A percentile compares a stretch with the other conserved stretches of the same genome.
phyloP scores from a whole-genome alignment of 768 basidiomycete genomes.

The Daedaleopsis sinensis region DNA sequence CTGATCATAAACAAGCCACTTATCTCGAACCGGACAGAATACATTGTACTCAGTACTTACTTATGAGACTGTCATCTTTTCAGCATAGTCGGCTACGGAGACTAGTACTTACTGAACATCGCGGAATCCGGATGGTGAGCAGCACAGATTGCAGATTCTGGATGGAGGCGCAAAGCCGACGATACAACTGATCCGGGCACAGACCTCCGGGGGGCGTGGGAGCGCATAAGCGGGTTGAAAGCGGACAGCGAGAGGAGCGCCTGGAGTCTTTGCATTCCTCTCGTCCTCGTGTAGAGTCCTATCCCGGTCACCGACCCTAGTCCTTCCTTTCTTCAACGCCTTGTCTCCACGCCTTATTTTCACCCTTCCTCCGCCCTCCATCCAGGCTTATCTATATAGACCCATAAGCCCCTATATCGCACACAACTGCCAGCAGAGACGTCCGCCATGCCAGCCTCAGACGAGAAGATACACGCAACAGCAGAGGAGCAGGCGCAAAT shows the following conservation, averaged over 20 bases:
- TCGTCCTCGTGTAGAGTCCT: constrained; percentile 5
- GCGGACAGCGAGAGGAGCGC: not conserved
- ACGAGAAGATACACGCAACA: constrained; percentile 13
- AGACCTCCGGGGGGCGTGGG: not conserved
- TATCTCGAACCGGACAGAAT: too few relatives aligned
- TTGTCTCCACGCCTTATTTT: not conserved
- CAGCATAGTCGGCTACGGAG: too few relatives aligned
- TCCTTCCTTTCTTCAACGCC: constrained; percentile 15
- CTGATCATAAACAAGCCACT: too few relatives aligned
- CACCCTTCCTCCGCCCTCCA: not conserved
- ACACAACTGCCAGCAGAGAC: not conserved
- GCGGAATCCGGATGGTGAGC: too few relatives aligned
- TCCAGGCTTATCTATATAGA: not conserved
- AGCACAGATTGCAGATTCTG: too few relatives aligned
- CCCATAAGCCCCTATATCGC: not conserved
- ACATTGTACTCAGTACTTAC: too few relatives aligned
- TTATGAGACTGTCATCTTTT: too few relatives aligned
- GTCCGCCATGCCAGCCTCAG: not conserved
- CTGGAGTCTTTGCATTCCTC: not conserved
- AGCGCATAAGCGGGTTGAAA: not conserved
- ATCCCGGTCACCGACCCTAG: constrained; percentile 13
- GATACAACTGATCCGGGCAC: too few relatives aligned
- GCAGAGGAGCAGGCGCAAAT: constrained; percentile 21
- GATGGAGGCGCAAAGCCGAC: too few relatives aligned
- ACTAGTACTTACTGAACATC: too few relatives aligned